A percentile compares a stretch with the other conserved stretches of the same genome.
Evolutionary conservation across 179 eudicot genomes (phyloP).

Genomic region (Silene coronaria): DNA sequence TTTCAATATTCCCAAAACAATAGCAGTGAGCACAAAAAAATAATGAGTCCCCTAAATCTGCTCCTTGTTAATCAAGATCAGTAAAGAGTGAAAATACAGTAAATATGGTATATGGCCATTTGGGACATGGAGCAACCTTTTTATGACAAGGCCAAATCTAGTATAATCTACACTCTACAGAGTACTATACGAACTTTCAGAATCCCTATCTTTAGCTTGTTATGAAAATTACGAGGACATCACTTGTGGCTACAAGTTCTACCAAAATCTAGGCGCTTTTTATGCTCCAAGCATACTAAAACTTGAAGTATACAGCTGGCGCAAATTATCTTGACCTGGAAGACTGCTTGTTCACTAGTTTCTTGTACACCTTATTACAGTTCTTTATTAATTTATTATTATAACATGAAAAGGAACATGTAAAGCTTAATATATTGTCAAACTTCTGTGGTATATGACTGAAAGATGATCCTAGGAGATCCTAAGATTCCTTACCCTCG

Average conservation of each 20-base stretch:
- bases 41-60: not conserved
- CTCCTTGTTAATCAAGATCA: not conserved
- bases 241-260: not conserved
- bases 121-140: not conserved
- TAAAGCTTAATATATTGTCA: not conserved
- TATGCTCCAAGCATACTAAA: not conserved
- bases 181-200: not conserved
- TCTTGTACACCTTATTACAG: too few relatives aligned
- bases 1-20: not conserved
- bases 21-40: constrained; percentile 1
- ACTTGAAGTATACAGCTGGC: not conserved
- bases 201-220: not conserved
- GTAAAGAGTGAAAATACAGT: not conserved
- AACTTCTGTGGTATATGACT: not conserved
- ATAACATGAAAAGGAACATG: not conserved
- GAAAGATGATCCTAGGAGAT: not conserved
- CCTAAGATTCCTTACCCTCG: not conserved
- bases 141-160: not conserved
- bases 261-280: not conserved
- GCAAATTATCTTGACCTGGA: not conserved
- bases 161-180: not conserved
- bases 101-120: not conserved
- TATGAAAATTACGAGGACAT: not conserved
- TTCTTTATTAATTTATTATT: too few relatives aligned
- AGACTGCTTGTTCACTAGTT: not conserved